Conservation (phyloP, 2,329 filamentous ascomycete species). For the Dothidotthia symphoricarpi region DNA sequence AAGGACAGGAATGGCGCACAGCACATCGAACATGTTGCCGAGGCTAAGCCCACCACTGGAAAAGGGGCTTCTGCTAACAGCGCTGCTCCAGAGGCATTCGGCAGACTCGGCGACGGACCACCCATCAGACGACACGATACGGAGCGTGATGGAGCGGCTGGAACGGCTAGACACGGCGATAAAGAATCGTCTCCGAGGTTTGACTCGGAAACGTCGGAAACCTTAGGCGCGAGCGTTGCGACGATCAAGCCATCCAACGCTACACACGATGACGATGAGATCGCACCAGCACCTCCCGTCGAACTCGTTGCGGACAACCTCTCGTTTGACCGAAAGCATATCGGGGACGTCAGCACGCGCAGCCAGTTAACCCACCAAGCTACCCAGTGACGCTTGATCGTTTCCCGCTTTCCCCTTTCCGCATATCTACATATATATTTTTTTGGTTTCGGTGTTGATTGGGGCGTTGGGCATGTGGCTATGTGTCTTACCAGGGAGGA, state of each 20-base stretch:
- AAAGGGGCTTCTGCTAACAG: not conserved
- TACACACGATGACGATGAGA: constrained; percentile 23
- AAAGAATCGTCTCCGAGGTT: constrained; percentile 1
- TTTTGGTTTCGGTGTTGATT: not conserved
- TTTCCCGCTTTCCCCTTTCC: constrained; percentile 3
- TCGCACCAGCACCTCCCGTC: constrained; percentile 25
- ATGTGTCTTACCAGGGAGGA: no score
- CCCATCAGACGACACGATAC: not conserved
- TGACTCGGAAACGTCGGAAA: constrained; percentile 9
- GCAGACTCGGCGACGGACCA: not conserved
- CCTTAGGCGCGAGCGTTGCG: constrained; percentile 27
- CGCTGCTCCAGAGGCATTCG: not conserved
- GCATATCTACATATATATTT: constrained; percentile 8
- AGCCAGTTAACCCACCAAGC: constrained; percentile 23
- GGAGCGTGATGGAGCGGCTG: no score
- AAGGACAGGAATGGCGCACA: constrained; percentile 46
- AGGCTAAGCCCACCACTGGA: constrained; percentile 3
- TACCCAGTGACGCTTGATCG: constrained; percentile 25
- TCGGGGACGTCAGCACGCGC: constrained; percentile 32
- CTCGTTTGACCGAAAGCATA: constrained; percentile 35
- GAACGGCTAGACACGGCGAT: not conserved
- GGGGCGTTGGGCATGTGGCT: no score
- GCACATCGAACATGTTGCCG: constrained; percentile 41
- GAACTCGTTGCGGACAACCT: constrained; percentile 19
- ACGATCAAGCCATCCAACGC: constrained; percentile 27